Conservation (phyloP, 2,329 filamentous ascomycete species). For the Cercospora sp. region DNA sequence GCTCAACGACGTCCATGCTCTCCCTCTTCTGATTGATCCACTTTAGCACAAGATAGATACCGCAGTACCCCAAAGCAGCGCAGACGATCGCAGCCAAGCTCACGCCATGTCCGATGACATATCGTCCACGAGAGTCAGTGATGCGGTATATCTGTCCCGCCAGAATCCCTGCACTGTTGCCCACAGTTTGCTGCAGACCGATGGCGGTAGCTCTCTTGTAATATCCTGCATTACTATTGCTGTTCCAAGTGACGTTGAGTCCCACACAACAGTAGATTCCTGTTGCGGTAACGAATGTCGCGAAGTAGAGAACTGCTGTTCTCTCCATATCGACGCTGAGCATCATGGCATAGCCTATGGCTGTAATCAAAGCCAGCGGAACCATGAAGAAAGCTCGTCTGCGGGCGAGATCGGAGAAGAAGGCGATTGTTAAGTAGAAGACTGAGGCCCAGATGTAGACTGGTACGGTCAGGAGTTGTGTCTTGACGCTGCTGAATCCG, state of each 20-base stretch:
- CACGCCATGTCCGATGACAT: constrained; percentile 17
- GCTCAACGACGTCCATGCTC: constrained; percentile 9
- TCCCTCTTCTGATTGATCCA: constrained; percentile 16
- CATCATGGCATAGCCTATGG: constrained; percentile 14
- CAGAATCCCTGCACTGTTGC: constrained; percentile 52
- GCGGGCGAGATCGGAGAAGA: constrained; percentile 14
- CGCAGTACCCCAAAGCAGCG: constrained; percentile 14
- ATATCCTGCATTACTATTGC: constrained; percentile 52
- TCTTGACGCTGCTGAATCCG: constrained; percentile 47
- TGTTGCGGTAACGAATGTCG: constrained; percentile 32
- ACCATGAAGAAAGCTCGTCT: constrained; percentile 19
- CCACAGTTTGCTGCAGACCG: constrained; percentile 51
- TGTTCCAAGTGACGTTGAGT: constrained; percentile 51
- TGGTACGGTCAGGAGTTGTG: constrained; percentile 50
- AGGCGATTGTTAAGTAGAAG: constrained; percentile 17
- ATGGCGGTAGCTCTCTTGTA: constrained; percentile 52
- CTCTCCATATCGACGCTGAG: constrained; percentile 12
- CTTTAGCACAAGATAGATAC: constrained; percentile 8
- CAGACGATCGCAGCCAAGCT: constrained; percentile 10
- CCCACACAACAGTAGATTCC: constrained; percentile 43
- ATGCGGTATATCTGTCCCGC: constrained; percentile 49
- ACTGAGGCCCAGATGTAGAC: constrained; percentile 30
- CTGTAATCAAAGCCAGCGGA: constrained; percentile 11
- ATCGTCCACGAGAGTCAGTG: constrained; percentile 16
- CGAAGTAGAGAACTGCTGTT: constrained; percentile 32